Conservation (phyloP, 1,139 yeast species). For the Eremothecium cymbalariae region DNA sequence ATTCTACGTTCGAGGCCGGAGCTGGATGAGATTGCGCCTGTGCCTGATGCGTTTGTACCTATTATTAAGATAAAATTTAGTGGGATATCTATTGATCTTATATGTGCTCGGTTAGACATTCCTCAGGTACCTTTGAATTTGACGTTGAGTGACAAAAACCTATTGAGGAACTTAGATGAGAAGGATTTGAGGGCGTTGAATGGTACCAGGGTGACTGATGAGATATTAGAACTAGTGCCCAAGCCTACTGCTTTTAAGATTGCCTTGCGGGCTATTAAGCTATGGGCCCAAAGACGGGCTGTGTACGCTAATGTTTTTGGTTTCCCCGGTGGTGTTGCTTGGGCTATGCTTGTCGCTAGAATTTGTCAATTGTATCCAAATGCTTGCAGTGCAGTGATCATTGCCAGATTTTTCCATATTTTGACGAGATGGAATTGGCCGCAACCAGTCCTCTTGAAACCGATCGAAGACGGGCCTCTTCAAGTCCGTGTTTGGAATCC, state of each 20-base stretch:
- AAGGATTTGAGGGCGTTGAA: conserved; percentile 80
- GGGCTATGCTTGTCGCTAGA: conserved; percentile 98
- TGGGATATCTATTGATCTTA: conserved; percentile 85
- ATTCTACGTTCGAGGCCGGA: conserved; percentile 65
- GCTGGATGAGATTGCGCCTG: conserved; percentile 80
- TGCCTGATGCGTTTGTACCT: conserved; percentile 96
- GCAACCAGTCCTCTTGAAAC: conserved; percentile 87
- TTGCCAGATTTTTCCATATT: conserved; percentile 80
- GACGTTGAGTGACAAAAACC: conserved; percentile 74
- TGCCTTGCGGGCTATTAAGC: conserved; percentile 82
- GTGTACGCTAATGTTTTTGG: conserved; percentile 92
- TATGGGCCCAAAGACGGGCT: conserved; percentile 96
- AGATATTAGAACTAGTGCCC: conserved; percentile 79
- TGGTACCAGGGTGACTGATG: conserved; percentile 97
- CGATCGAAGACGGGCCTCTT: conserved; percentile 92
- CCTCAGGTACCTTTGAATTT: conserved; percentile 71
- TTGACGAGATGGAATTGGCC: conserved; percentile 96
- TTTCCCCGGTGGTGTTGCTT: conserved; percentile 98
- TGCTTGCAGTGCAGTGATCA: conserved; percentile 86
- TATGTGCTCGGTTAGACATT: conserved; percentile 72
- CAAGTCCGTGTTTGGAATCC: conserved; percentile 98
- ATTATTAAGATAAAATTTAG: conserved; percentile 79
- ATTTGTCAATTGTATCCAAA: conserved; percentile 95
- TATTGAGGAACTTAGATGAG: conserved; percentile 80
- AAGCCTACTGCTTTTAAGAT: conserved; percentile 88